Evolutionary conservation across 2,329 filamentous ascomycete genomes (phyloP).

Genomic region (Aspergillus fumigatus): DNA sequence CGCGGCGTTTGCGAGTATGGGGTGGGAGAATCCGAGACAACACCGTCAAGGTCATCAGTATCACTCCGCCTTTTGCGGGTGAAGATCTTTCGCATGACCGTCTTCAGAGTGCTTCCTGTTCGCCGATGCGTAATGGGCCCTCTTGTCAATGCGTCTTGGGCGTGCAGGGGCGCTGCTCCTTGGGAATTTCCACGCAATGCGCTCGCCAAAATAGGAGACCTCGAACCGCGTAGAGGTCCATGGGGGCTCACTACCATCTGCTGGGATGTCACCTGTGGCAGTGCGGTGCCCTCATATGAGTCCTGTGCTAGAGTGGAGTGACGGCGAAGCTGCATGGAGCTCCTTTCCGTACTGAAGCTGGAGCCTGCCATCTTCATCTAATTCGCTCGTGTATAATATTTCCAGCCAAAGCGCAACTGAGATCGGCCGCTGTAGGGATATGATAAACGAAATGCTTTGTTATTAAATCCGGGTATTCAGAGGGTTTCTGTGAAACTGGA

Average conservation of each 20-base stretch:
- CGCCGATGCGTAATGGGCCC: constrained; percentile 31
- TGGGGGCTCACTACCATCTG: not conserved
- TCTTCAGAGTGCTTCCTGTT: constrained; percentile 39
- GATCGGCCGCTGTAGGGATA: not conserved
- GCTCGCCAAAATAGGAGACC: not conserved
- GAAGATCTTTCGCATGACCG: constrained; percentile 44
- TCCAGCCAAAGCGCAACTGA: not conserved
- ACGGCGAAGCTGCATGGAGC: not conserved
- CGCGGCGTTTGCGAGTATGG: constrained; percentile 11
- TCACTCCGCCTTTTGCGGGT: constrained; percentile 35
- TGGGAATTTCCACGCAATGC: constrained; percentile 10
- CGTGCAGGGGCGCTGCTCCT: constrained; percentile 13
- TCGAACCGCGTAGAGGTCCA: not conserved
- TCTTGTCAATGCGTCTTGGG: constrained; percentile 22
- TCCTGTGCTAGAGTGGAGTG: not conserved
- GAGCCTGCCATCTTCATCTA: not conserved
- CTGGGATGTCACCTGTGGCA: not conserved
- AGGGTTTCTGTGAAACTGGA: not conserved
- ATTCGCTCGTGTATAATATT: not conserved
- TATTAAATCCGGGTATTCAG: not conserved
- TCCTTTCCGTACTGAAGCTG: not conserved
- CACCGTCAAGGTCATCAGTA: constrained; percentile 26
- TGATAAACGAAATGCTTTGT: not conserved
- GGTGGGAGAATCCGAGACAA: constrained; percentile 12
- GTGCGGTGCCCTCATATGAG: not conserved